Percentiles rank a stretch among this genome's conserved stretches.
Evolutionary conservation across 2,329 filamentous ascomycete genomes (phyloP).

Genomic region (Talaromyces piceae): DNA sequence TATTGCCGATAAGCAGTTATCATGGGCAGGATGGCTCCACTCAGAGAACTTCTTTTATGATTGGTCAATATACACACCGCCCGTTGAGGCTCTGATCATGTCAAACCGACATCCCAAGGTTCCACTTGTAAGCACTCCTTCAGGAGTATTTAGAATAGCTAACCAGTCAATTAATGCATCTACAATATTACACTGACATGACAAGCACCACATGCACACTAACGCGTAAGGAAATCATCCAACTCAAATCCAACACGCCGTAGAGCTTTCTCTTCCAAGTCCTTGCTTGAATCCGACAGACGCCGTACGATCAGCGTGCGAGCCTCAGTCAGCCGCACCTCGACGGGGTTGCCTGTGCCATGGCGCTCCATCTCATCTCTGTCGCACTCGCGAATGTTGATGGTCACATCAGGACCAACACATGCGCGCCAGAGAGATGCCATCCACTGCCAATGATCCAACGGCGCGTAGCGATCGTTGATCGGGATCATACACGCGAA

Average conservation of each 20-base stretch:
- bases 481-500: slow-evolving; percentile 70
- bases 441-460: slow-evolving; percentile 98
- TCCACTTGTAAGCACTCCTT: not conserved
- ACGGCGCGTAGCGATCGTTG: slow-evolving; percentile 65
- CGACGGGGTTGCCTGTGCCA: slow-evolving; percentile 43
- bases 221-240: slow-evolving; percentile 56
- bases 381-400: slow-evolving; percentile 37
- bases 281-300: slow-evolving; percentile 19
- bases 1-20: slow-evolving; percentile 4
- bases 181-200: not conserved
- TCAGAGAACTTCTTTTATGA: not conserved
- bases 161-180: not conserved
- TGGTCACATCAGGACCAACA: slow-evolving; percentile 62
- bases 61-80: not conserved
- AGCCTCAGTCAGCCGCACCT: slow-evolving; percentile 47
- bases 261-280: slow-evolving; percentile 61
- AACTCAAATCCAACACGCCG: slow-evolving; percentile 79
- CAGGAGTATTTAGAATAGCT: not conserved
- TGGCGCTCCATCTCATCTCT: slow-evolving; percentile 34
- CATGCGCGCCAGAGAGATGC: slow-evolving; percentile 87
- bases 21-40: slow-evolving; percentile 2
- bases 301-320: slow-evolving; percentile 48
- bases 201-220: slow-evolving; percentile 21
- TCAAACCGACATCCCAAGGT: not conserved
- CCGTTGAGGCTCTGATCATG: not conserved